A percentile compares a stretch with the other conserved stretches of the same genome.
Conservation (phyloP, 140 eudicot species). For the Ambrosia hybrid region DNA sequence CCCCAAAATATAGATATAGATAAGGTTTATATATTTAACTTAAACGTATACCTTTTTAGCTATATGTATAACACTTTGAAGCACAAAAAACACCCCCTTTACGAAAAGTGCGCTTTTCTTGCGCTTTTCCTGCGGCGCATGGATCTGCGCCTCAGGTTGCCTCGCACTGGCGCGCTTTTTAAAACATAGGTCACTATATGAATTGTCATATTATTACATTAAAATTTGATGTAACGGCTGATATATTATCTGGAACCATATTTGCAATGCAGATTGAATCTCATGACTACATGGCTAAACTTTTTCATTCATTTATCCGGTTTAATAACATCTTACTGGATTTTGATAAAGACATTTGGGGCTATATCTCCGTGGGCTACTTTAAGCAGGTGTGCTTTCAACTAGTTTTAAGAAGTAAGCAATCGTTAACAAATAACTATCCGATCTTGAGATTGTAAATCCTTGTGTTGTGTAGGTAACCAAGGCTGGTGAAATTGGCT, state of each 20-base stretch:
- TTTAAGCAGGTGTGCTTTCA: slow-evolving; percentile 71
- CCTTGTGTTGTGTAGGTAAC: slow-evolving; percentile 55
- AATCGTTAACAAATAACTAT: neutral
- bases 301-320: slow-evolving; percentile 70
- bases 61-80: too few relatives aligned
- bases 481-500: slow-evolving; percentile 96
- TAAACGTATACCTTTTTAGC: too few relatives aligned
- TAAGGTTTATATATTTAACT: too few relatives aligned
- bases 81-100: too few relatives aligned
- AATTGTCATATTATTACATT: slow-evolving; percentile 3
- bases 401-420: neutral
- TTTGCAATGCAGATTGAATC: slow-evolving; percentile 75
- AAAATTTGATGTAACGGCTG: neutral
- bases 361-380: slow-evolving; percentile 83
- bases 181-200: neutral
- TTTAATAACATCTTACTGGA: slow-evolving; percentile 84
- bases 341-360: slow-evolving; percentile 92
- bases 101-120: too few relatives aligned
- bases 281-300: slow-evolving; percentile 96
- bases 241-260: slow-evolving; percentile 13
- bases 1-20: too few relatives aligned
- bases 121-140: neutral
- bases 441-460: slow-evolving; percentile 8
- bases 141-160: too few relatives aligned
- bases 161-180: too few relatives aligned